Conservation (phyloP, 1,284 basidiomycete species). For the Puccinia hordei region DNA sequence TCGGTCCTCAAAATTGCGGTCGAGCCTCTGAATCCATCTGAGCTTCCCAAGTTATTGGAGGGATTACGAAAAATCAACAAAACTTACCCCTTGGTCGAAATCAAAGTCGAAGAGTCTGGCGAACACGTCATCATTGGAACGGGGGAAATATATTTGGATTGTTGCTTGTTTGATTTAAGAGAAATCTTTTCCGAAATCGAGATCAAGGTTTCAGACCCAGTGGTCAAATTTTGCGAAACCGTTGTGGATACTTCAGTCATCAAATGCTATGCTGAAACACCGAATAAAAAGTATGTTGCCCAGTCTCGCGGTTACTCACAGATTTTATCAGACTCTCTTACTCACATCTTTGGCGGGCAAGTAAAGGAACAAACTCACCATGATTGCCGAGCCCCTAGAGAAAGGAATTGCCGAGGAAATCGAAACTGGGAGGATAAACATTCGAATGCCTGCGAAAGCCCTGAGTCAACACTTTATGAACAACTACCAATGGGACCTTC, state of each 20-base stretch:
- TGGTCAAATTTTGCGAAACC: slow-evolving; percentile 97
- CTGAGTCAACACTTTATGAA: slow-evolving; percentile 90
- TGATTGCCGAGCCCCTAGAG: slow-evolving; percentile 95
- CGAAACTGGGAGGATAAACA: slow-evolving; percentile 83
- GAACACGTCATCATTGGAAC: slow-evolving; percentile 97
- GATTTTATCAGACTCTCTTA: slow-evolving; percentile 23
- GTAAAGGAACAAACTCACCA: slow-evolving; percentile 86
- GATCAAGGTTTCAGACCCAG: slow-evolving; percentile 99
- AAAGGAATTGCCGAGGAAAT: slow-evolving; percentile 90
- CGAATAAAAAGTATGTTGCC: slow-evolving; percentile 85
- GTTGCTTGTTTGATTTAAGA: slow-evolving; percentile 92
- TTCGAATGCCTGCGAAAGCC: slow-evolving; percentile 90
- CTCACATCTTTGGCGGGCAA: slow-evolving; percentile 8
- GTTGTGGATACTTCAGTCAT: slow-evolving; percentile 96
- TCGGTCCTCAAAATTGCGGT: slow-evolving; percentile 98
- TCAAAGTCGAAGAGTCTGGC: slow-evolving; percentile 97
- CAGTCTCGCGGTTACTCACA: slow-evolving; percentile 39
- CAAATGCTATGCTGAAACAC: slow-evolving; percentile 98
- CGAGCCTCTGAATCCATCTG: slow-evolving; percentile 94
- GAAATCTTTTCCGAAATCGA: slow-evolving; percentile 94
- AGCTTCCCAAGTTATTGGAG: slow-evolving; percentile 97
- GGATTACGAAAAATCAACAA: slow-evolving; percentile 97
- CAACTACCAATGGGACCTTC: slow-evolving; percentile 96
- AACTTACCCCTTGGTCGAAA: slow-evolving; percentile 87
- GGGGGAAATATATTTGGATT: slow-evolving; percentile 95